Base-by-base conservation (phyloP, 2,329 filamentous ascomycete genomes). In the Ophiostoma triangulosporum region DNA sequence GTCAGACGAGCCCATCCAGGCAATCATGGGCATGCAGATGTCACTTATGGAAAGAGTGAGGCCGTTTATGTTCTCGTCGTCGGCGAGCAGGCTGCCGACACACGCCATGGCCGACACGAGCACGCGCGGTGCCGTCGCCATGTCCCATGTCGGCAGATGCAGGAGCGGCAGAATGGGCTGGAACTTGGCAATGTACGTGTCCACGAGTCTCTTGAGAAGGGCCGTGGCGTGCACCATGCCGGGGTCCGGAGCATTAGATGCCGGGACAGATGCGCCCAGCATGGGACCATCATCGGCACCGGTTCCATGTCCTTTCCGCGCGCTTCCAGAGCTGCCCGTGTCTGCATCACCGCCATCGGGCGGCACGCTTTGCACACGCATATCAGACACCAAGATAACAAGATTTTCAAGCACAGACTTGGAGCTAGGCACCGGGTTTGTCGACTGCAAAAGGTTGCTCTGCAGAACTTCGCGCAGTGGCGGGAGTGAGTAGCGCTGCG, bases 61-160 rank as follows among this genome's bases (percentile, higher is more conserved):
- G 12, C 61, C 57, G 2, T 50, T 33, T 11, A 57, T 53, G 1
- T 24, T 33, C 22, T 49, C 54, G 24, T 58, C 57, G 17, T 55
- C 52, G 14, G 48, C 31, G n/a, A 64, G 54, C 24, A 63, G 43
- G 0, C 62, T 61, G 5, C 62, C 63, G n/a, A 66, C 56, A 15
- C 62, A 65, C 1, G 62, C 60, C 62, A 66, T 64, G 27, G 63
- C 58, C 20, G 62, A 58, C 1, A 65, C 51, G 3, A 66, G 52
- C 2, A 60, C 59, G 8, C 60, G 60, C 1, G 64, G 61, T 12
- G 56, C 54, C 4, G 48, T 52, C 1, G 38, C 45, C 33, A 62
- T 54, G n/a, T 56, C 58, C 60, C 61, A 66, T 1, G 64, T 64
- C 4, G 64, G 60, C n/a, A 57, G 33, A 48, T 66, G 64, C 14